Conservation (phyloP, 192 early-diverging fungal species). For the Backusella tuberculispora region DNA sequence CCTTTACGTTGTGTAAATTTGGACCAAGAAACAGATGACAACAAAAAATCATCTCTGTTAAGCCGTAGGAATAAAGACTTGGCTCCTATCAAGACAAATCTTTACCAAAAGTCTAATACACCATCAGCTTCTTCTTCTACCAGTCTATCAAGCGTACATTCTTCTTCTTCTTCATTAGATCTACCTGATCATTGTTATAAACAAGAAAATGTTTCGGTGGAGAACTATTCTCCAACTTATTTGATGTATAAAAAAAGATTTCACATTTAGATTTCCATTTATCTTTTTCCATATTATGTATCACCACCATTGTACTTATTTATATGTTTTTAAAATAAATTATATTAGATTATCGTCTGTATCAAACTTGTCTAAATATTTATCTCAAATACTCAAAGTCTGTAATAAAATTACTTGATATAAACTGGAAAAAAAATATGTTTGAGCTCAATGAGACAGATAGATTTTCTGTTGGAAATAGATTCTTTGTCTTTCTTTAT, state of each 20-base stretch:
- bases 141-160: neutral
- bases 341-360: too few relatives aligned
- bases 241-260: neutral
- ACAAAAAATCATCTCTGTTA: neutral
- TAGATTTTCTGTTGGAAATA: too few relatives aligned
- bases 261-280: neutral
- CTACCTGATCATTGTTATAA: neutral
- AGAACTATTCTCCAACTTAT: slow-evolving; percentile 7
- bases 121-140: neutral
- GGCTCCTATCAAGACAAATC: neutral
- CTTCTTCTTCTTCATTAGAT: neutral
- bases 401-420: too few relatives aligned
- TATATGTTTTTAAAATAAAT: neutral
- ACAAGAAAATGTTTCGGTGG: neutral
- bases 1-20: neutral
- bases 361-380: too few relatives aligned
- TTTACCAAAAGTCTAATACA: neutral
- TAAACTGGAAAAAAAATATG: too few relatives aligned
- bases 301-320: neutral
- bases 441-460: too few relatives aligned
- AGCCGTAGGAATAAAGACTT: neutral
- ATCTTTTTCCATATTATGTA: neutral
- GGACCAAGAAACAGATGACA: neutral
- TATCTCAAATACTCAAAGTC: too few relatives aligned
- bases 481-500: too few relatives aligned